Base-by-base conservation (phyloP, 2,329 filamentous ascomycete species). In the Camptophora hylomeconis region DNA sequence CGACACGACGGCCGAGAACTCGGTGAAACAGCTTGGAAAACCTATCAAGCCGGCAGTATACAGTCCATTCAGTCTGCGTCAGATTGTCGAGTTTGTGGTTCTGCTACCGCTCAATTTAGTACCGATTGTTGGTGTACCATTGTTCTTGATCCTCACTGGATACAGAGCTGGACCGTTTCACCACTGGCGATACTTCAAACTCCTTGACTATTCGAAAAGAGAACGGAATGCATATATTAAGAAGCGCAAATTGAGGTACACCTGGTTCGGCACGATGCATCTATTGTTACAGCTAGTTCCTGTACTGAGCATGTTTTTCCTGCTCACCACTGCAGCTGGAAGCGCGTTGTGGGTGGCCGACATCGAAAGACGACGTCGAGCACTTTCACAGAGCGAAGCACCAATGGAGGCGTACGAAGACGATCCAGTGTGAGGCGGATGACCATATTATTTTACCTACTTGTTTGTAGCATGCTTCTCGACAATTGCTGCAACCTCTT, bases 201-300 rank as follows among this genome's bases (percentile, higher is more conserved):
- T 98, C 26, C 65, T 75, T 21, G 80, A 76, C 0, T 64, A 92
- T 40, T 69, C 69, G 21, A 83, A 76, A 52, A 74, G 78, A 44
- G 71, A 92, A 48, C 67, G 73, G 39, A 81, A 81, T 45, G 61
- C 60, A 16, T 82, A 80, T 44, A 69, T 87, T 16, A 66, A 65
- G 35, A 62, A 61, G 23, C 67, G 78, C 30, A 63, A 71, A 37
- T 80, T 81, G 70, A 80, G 89, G 35, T 95, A 94, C 50, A 76
- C 83, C 9, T 92, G 82, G 82, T 94, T 95, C 48, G 89, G 89
- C 10, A 82, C 80, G 1, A 66, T 89, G 3, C 81, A 84, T 27
- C 72, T 94, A 59, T 52, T 83, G 5, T 56, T 95, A 16, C 82
- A 94, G 56, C 67, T 95, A n/a, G 66, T 94, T 6, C 89, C 89